A percentile compares a stretch with the other conserved stretches of the same genome.
phyloP scores from a whole-genome alignment of 2,329 filamentous ascomycete species.

The Blastomyces silverae region DNA sequence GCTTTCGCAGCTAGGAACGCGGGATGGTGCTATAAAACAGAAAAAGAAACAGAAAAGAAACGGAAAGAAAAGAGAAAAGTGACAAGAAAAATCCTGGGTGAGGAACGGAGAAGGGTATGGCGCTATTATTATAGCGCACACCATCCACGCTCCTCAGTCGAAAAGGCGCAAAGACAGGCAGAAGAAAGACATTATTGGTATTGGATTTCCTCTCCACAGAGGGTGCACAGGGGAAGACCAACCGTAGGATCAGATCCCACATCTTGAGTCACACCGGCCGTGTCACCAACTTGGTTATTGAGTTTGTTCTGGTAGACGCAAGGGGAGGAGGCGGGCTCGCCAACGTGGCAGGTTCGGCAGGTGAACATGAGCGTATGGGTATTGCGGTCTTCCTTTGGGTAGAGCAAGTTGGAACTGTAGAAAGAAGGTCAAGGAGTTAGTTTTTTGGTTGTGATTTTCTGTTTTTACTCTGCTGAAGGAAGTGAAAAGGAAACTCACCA shows the following conservation, averaged over 20 bases:
- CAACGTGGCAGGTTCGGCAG: slow-evolving; percentile 91
- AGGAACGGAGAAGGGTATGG: background rate
- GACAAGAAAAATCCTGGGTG: background rate
- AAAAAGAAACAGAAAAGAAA: background rate
- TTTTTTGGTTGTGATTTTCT: background rate
- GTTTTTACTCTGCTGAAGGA: background rate
- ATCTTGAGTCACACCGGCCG: slow-evolving; percentile 94
- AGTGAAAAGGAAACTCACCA: slow-evolving; percentile 53
- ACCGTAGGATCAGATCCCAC: slow-evolving; percentile 98
- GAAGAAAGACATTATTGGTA: slow-evolving; percentile 24
- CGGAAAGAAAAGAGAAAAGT: background rate
- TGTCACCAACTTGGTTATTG: slow-evolving; percentile 85
- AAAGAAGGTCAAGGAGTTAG: slow-evolving; percentile 19
- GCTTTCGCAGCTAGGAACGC: background rate
- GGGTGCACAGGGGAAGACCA: slow-evolving; percentile 59
- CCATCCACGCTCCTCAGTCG: background rate
- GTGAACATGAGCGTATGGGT: slow-evolving; percentile 85
- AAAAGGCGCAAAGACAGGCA: background rate
- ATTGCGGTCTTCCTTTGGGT: slow-evolving; percentile 87
- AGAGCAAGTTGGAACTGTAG: slow-evolving; percentile 83
- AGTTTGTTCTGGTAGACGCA: slow-evolving; percentile 96
- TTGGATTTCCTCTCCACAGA: slow-evolving; percentile 53
- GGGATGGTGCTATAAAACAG: background rate
- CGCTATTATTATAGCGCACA: background rate
- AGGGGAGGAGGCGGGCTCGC: slow-evolving; percentile 74